These are phyloP conservation scores for Neurospora terricola DNA, from an alignment of 495 filamentous ascomycete species.

Conservation along the genomic window DNA sequence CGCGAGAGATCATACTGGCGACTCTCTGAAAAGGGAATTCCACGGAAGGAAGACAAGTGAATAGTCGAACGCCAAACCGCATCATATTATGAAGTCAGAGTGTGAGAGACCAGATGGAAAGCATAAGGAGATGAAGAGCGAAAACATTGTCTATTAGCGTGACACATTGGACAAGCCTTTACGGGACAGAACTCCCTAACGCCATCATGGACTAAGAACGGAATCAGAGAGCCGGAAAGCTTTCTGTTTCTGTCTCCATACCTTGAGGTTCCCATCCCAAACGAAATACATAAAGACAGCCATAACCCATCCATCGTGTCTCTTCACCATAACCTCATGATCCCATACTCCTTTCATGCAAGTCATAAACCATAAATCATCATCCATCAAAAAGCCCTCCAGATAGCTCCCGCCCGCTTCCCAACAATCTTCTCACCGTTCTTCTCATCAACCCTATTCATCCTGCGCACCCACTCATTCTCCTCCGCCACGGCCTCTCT, in stretches of 20 bases:
- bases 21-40: no score
- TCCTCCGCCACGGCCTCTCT: slow-evolving; percentile 33
- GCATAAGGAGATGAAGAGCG: no score
- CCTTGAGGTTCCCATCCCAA: not conserved
- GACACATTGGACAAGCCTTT: not conserved
- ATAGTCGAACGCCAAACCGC: no score
- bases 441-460: slow-evolving; percentile 26
- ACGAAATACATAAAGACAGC: not conserved
- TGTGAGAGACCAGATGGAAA: no score
- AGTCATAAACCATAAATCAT: not conserved
- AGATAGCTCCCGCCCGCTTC: slow-evolving; percentile 23
- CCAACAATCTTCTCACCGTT: not conserved
- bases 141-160: not conserved
- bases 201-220: not conserved
- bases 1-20: no score
- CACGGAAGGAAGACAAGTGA: no score
- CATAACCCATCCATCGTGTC: not conserved
- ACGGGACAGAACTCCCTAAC: not conserved
- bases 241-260: not conserved
- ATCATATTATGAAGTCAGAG: no score
- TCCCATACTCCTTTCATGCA: not conserved
- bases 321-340: not conserved
- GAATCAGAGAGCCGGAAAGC: not conserved
- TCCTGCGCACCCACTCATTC: slow-evolving; percentile 35
- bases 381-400: slow-evolving; percentile 17